A percentile compares a stretch with the other conserved stretches of the same genome.
These are phyloP conservation scores for Usnea hakonensis DNA, from an alignment of 495 filamentous ascomycete species.

Conservation along the genomic window DNA sequence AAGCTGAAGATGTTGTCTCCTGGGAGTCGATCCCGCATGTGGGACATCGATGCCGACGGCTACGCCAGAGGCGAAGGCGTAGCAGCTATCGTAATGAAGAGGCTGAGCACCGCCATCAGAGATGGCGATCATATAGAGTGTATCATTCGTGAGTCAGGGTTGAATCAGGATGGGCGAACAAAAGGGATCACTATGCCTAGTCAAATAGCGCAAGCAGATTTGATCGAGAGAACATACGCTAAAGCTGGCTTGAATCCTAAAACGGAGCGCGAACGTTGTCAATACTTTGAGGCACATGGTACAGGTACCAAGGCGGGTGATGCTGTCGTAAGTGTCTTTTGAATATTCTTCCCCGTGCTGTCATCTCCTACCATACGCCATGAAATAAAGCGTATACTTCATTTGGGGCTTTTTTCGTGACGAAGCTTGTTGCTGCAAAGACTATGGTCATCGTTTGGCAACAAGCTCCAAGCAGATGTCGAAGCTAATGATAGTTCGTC, in stretches of 20 bases:
- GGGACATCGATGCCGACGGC: constrained; percentile 38
- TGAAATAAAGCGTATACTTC: too few species aligned
- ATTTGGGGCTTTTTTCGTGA: too few species aligned
- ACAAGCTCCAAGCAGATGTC: too few species aligned
- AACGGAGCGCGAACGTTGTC: constrained; percentile 25
- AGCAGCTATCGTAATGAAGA: constrained; percentile 35
- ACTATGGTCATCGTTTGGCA: too few species aligned
- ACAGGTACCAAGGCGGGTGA: constrained; percentile 40
- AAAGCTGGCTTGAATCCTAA: constrained; percentile 33
- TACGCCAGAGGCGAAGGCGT: constrained; percentile 44
- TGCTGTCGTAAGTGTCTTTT: too few species aligned
- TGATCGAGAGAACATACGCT: constrained; percentile 33
- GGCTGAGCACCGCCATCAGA: constrained; percentile 28
- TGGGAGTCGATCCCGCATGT: constrained; percentile 31
- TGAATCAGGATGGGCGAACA: constrained; percentile 36
- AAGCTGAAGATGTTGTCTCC: constrained; percentile 34
- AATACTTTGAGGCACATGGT: constrained; percentile 38
- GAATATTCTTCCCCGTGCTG: too few species aligned
- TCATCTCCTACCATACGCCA: too few species aligned
- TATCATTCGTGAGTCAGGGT: constrained; percentile 32
- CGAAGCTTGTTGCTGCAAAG: too few species aligned
- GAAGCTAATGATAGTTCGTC: too few species aligned
- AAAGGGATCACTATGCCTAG: constrained; percentile 36
- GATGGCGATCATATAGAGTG: constrained; percentile 36
- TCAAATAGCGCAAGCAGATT: constrained; percentile 25